A percentile compares a stretch with the other conserved stretches of the same genome.
Conservation (phyloP, 306 rosid species). For the Astragalus glycyphyllos region DNA sequence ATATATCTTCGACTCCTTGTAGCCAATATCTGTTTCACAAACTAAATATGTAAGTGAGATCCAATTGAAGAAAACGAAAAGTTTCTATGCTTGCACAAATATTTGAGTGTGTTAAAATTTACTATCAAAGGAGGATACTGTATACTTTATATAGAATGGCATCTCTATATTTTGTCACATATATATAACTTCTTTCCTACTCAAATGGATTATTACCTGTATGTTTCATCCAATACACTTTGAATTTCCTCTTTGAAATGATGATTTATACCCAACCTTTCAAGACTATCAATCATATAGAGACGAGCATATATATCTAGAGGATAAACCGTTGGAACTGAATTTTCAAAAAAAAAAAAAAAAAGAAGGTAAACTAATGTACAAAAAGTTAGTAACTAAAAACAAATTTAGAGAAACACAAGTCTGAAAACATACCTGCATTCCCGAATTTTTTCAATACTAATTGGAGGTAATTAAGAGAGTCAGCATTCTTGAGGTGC, state of each 20-base stretch:
- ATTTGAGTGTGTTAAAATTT: neutral
- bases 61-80: neutral
- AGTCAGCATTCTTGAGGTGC: conserved; percentile 59
- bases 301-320: conserved; percentile 70
- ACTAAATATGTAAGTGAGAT: conserved; percentile 18
- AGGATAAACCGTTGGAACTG: conserved; percentile 88
- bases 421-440: conserved; percentile 58
- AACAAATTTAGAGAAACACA: neutral
- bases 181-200: neutral
- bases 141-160: conserved; percentile 6
- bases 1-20: conserved; percentile 69
- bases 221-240: conserved; percentile 73
- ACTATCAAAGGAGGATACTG: neutral
- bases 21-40: conserved; percentile 62
- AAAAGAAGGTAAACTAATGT: conserved; percentile 25
- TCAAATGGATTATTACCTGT: conserved; percentile 56
- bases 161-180: neutral
- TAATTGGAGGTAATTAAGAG: conserved; percentile 65
- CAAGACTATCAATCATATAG: conserved; percentile 73
- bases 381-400: conserved; percentile 9
- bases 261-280: conserved; percentile 70
- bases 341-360: neutral
- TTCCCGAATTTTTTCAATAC: conserved; percentile 64
- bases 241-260: conserved; percentile 76
- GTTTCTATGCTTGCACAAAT: neutral